Conservation (phyloP, 2,329 filamentous ascomycete species). For the Gnomoniopsis smithogilvyi region DNA sequence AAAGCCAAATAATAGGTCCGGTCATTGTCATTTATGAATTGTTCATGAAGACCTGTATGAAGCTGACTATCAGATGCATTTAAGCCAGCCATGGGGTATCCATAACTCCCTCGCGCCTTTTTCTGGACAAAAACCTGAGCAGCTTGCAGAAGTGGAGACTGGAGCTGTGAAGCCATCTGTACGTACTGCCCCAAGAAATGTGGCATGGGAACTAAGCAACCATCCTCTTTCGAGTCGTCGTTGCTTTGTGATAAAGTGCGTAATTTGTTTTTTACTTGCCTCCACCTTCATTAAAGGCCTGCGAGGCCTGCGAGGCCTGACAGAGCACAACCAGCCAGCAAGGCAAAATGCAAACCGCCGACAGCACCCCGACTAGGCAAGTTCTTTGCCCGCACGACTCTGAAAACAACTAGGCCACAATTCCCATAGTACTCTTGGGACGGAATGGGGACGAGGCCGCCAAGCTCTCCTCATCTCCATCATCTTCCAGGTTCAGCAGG, state of each 20-base stretch:
- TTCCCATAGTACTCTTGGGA: slow-evolving; percentile 23
- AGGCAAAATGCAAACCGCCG: background rate
- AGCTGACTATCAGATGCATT: too few species aligned
- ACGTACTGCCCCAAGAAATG: background rate
- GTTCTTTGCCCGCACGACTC: background rate
- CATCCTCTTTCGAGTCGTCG: background rate
- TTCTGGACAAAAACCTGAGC: background rate
- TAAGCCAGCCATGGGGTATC: background rate
- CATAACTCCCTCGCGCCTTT: background rate
- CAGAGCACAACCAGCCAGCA: background rate
- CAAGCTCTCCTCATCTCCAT: slow-evolving; percentile 34
- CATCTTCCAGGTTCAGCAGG: slow-evolving; percentile 50
- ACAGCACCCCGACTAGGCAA: background rate
- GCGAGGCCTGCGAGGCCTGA: too few species aligned
- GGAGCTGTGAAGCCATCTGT: background rate
- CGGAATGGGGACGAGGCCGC: slow-evolving; percentile 9
- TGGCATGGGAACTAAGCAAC: background rate
- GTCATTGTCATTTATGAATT: background rate
- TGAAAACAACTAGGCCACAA: slow-evolving; percentile 23
- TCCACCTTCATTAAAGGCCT: background rate
- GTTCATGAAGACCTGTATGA: too few species aligned
- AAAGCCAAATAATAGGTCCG: background rate
- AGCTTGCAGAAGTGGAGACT: background rate
- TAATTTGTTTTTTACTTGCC: background rate
- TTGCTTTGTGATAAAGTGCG: background rate